Conservation (phyloP, 176 grass and related monocot species). For the Eleusine indica region DNA sequence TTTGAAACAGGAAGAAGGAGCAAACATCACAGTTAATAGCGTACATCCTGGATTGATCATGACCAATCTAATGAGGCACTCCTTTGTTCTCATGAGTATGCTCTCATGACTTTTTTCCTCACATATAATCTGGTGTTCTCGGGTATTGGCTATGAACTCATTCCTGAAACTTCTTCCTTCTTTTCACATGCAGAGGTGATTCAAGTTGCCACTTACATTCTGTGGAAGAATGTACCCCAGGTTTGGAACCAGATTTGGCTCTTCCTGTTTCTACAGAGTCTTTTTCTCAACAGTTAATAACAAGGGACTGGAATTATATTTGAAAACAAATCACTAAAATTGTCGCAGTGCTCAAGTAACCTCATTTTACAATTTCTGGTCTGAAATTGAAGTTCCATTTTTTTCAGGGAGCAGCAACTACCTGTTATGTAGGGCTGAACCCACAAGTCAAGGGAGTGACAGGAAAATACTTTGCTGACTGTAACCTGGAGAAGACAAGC, state of each 20-base stretch:
- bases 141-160: background rate
- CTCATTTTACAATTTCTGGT: background rate
- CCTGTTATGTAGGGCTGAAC: slow-evolving; percentile 73
- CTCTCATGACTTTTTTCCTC: background rate
- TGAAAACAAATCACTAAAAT: background rate
- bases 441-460: slow-evolving; percentile 69
- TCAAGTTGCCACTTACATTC: slow-evolving; percentile 68
- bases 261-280: slow-evolving; percentile 18
- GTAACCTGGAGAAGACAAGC: slow-evolving; percentile 71
- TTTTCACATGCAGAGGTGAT: slow-evolving; percentile 55
- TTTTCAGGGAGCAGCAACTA: slow-evolving; percentile 81
- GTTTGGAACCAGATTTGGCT: slow-evolving; percentile 43
- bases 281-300: background rate
- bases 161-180: background rate
- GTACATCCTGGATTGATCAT: slow-evolving; percentile 97
- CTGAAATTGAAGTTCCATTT: background rate
- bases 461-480: slow-evolving; percentile 83
- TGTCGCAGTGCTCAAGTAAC: background rate
- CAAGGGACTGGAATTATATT: background rate
- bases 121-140: background rate
- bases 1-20: slow-evolving; percentile 77
- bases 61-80: slow-evolving; percentile 97
- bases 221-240: slow-evolving; percentile 94
- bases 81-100: slow-evolving; percentile 84
- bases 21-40: slow-evolving; percentile 80